Base-by-base conservation (phyloP, 768 basidiomycete species). In the Inosperma sp. region DNA sequence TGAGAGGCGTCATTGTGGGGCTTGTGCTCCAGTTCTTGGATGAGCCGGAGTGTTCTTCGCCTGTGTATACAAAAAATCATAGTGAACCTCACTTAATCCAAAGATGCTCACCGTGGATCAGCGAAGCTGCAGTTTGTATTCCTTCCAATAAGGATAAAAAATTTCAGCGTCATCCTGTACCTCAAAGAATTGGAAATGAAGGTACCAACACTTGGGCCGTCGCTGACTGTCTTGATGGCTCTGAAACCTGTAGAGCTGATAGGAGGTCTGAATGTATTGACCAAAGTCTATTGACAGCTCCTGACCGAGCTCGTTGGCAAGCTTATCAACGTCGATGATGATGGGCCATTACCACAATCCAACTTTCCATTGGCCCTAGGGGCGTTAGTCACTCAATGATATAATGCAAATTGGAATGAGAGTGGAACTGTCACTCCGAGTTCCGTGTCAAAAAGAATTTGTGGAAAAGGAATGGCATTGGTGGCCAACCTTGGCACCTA, bases 41-140 rank as follows among this genome's bases (percentile, higher is more conserved):
- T 29, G 9, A 43, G 25, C 5, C 21, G 16, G 41, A 43, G 25
- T 42, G 8, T 42, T 42, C n/a, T 42, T 42, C 9, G 41, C 41
- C 41, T 42, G 42, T 43, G 42, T 27, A 29, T 29, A 43, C 9
- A 43, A 29, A 17, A 43, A 19, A 19, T 43, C 42, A 29, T 43
- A 43, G 3, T 43, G 42, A 14, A 25, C 29, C 10, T 43, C 16
- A 5, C 31, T 44, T 44, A 44, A 14, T 44, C 42, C 3, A 44
- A 30, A 7, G 7, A 29, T 19, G 30, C 16, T 6, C 42, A 29
- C 14, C 27, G 17, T 5, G 27, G 5, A 13, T 44, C 42, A 3
- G n/a, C 42, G 25, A n/a, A 43, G 42, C 8, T 43, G 42, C 0
- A 43, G 10, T 12, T 43, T 29, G 5, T 7, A 43, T 43, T 43